Evolutionary conservation across 805 yeast genomes (phyloP), one percentile per base, ranked within the genome.

Genomic region (Vanderwaltozyma tropicalis): DNA sequence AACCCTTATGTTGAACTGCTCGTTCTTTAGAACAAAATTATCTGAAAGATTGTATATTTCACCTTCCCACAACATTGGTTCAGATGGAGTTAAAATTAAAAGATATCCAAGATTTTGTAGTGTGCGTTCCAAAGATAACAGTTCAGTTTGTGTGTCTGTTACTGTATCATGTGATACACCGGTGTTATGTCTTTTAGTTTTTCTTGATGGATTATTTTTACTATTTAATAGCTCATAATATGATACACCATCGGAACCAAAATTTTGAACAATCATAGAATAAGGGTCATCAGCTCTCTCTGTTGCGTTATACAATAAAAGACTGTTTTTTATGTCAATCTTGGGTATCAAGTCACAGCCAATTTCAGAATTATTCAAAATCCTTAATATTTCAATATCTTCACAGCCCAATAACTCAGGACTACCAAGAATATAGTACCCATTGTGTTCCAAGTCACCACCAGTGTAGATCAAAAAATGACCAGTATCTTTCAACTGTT

Each of bases 41-140:
- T 68, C 66, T 5, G 61, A 48, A 6, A 83, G 55, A 31, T 76
- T 71, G 28, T 78, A 69, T 44, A 81, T 77, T 14, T 74, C 69
- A 4, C 96, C 96, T 43, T 82, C 87, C 97, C 97, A 89, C 34
- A 83, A 75, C 59, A 88, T 71, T 0, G 96, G 94, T 49, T 84
- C 84, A 2, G 79, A 70, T 0, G 95, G 87, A 49, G 84, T 78
- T 4, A 88, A 59, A 0, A 85, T 80, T 20, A 87, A 49, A 12
- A 85, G 71, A 45, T 83, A 85, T 0, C 86, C 83, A 20, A 66
- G 56, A 18, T 55, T 48, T 31, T 53, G 55, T 26, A 58, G 37
- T 39, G 50, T 54, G 17, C 36, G 27, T 32, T 57, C 61, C n/a
- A 57, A 39, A 16, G 48, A 46, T 12, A 41, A 16, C 27, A 57